Evolutionary conservation across 2,329 filamentous ascomycete genomes (phyloP).

Genomic region (Fusarium cyanostomum): DNA sequence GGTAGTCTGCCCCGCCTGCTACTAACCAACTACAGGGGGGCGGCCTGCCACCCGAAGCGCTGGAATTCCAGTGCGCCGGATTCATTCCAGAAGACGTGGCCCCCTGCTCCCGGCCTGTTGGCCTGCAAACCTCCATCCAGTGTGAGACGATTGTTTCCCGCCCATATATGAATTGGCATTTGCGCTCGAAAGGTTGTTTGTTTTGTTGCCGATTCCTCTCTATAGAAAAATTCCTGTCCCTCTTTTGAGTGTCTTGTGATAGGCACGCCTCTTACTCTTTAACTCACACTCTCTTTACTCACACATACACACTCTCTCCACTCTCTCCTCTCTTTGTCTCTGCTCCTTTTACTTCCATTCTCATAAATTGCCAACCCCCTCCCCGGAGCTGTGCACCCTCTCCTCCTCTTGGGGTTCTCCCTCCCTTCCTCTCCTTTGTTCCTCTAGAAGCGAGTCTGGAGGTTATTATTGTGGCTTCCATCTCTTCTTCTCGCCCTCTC

Average conservation of each 20-base stretch:
- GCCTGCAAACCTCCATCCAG: slow-evolving; percentile 3
- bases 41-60: neutral
- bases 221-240: slow-evolving; percentile 18
- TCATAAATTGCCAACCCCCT: slow-evolving; percentile 3
- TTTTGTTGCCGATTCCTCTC: neutral
- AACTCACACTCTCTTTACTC: neutral
- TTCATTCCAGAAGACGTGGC: slow-evolving; percentile 31
- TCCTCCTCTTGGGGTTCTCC: slow-evolving; percentile 12
- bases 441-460: slow-evolving; percentile 7
- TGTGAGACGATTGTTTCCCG: slow-evolving; percentile 2
- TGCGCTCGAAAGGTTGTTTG: neutral
- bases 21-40: neutral
- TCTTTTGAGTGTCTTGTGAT: neutral
- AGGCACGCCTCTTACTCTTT: neutral
- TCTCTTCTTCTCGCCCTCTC: slow-evolving; percentile 10
- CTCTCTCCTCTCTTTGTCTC: neutral
- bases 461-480: neutral
- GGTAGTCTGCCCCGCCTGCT: slow-evolving; percentile 1
- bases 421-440: slow-evolving; percentile 4
- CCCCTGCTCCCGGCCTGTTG: slow-evolving; percentile 11
- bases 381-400: slow-evolving; percentile 4
- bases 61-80: slow-evolving; percentile 32
- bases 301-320: neutral
- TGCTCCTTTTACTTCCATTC: slow-evolving; percentile 10
- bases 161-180: slow-evolving; percentile 26